Conservation (phyloP, 2,329 filamentous ascomycete genomes). For the Dothideomycetidae sp. region DNA sequence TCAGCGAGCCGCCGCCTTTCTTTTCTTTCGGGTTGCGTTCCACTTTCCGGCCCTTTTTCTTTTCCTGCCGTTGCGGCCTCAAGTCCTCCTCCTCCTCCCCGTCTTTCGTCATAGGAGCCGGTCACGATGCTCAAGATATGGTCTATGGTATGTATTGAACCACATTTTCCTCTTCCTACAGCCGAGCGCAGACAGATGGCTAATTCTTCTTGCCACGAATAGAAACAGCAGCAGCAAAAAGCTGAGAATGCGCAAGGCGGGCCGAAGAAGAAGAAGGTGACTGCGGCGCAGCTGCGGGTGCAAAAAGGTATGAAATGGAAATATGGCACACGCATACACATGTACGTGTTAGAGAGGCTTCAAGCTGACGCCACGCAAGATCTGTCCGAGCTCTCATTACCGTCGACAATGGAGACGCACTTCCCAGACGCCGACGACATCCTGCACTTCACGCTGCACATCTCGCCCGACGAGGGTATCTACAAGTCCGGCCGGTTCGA, state of each 20-base stretch:
- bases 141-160: conserved; percentile 75
- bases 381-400: conserved; percentile 65
- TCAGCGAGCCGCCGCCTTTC: too few species aligned
- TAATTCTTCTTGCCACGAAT: neutral
- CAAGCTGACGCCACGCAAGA: too few species aligned
- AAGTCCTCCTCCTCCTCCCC: too few species aligned
- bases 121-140: conserved; percentile 94
- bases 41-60: too few species aligned
- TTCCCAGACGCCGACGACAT: conserved; percentile 77
- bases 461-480: conserved; percentile 73
- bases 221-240: conserved; percentile 78
- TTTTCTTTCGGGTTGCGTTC: too few species aligned
- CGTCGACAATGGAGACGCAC: conserved; percentile 64
- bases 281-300: conserved; percentile 83
- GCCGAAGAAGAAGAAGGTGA: conserved; percentile 96
- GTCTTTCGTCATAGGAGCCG: too few species aligned
- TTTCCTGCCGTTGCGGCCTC: too few species aligned
- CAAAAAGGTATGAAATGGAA: conserved; percentile 59
- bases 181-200: conserved; percentile 5
- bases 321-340: too few species aligned
- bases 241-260: conserved; percentile 68
- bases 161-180: conserved; percentile 11
- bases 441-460: conserved; percentile 67
- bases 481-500: conserved; percentile 81
- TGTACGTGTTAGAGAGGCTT: too few species aligned